A percentile compares a stretch with the other conserved stretches of the same genome.
Conservation (phyloP, 202 grass and related monocot genomes). For the Hordeum pubiflorum region DNA sequence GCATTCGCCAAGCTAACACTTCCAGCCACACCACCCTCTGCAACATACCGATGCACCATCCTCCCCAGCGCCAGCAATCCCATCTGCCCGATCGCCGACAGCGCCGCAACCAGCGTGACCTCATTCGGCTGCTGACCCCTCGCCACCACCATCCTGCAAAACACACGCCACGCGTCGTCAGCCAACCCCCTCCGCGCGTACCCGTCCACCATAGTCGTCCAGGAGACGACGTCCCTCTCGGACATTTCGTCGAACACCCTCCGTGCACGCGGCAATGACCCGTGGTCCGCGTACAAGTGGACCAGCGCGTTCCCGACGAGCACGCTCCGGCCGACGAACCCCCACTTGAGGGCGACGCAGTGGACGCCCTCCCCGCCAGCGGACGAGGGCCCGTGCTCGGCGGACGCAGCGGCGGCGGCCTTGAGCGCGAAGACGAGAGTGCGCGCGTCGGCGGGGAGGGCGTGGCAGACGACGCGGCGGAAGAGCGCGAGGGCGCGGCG, state of each 20-base stretch:
- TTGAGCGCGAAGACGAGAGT: constrained; percentile 56
- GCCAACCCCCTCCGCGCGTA: background rate
- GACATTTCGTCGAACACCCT: constrained; percentile 45
- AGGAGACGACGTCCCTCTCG: constrained; percentile 49
- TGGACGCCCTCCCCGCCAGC: constrained; percentile 23
- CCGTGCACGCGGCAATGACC: background rate
- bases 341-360: constrained; percentile 33
- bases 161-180: constrained; percentile 42
- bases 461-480: constrained; percentile 22
- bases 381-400: background rate
- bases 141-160: constrained; percentile 46
- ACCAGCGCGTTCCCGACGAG: constrained; percentile 45
- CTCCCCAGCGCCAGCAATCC: constrained; percentile 27
- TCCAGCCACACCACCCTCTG: background rate
- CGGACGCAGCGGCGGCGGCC: background rate
- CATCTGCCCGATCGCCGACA: constrained; percentile 45
- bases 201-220: constrained; percentile 61
- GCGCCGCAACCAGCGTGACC: constrained; percentile 38
- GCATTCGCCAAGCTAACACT: constrained; percentile 41
- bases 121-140: constrained; percentile 18
- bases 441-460: constrained; percentile 40
- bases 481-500: constrained; percentile 28
- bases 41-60: constrained; percentile 30
- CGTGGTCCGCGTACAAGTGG: constrained; percentile 10
- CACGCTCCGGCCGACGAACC: constrained; percentile 25